Evolutionary conservation across 225 moss, liverwort and hornwort species (phyloP).

Genomic region (Polytrichum formosum): DNA sequence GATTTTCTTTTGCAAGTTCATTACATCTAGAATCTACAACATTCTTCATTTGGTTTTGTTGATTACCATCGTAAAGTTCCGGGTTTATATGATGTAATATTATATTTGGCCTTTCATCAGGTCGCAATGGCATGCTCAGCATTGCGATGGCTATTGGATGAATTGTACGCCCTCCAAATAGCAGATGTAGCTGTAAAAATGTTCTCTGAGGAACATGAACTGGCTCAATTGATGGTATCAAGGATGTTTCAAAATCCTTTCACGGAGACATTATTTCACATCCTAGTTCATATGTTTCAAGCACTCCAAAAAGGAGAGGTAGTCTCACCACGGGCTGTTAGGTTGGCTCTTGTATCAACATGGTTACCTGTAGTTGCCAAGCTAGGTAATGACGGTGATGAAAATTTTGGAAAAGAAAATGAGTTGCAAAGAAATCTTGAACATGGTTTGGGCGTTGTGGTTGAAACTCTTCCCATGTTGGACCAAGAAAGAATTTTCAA

Average conservation of each 20-base stretch:
- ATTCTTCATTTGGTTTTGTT: neutral
- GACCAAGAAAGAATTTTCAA: conserved; percentile 90
- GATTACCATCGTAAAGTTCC: neutral
- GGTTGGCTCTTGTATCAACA: conserved; percentile 73
- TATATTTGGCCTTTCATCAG: conserved; percentile 22
- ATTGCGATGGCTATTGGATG: conserved; percentile 84
- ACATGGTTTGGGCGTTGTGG: conserved; percentile 62
- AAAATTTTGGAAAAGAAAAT: conserved; percentile 67
- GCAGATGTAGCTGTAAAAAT: conserved; percentile 77
- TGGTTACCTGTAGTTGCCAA: conserved; percentile 95
- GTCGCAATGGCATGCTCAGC: conserved; percentile 84
- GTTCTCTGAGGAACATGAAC: conserved; percentile 89
- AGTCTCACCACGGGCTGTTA: conserved; percentile 58
- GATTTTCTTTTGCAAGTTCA: too few relatives aligned
- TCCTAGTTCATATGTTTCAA: conserved; percentile 83
- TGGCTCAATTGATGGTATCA: conserved; percentile 83
- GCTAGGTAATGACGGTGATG: conserved; percentile 72
- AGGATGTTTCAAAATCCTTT: conserved; percentile 97
- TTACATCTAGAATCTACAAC: neutral
- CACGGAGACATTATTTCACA: conserved; percentile 78
- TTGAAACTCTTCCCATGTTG: conserved; percentile 82
- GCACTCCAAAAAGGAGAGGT: conserved; percentile 83
- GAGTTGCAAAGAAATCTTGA: conserved; percentile 74
- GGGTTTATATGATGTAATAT: neutral
- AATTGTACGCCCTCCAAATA: conserved; percentile 91